These are phyloP conservation scores for Casaregolazyma lundiana DNA, from an alignment of 1,139 yeast species.

Conservation along the genomic window DNA sequence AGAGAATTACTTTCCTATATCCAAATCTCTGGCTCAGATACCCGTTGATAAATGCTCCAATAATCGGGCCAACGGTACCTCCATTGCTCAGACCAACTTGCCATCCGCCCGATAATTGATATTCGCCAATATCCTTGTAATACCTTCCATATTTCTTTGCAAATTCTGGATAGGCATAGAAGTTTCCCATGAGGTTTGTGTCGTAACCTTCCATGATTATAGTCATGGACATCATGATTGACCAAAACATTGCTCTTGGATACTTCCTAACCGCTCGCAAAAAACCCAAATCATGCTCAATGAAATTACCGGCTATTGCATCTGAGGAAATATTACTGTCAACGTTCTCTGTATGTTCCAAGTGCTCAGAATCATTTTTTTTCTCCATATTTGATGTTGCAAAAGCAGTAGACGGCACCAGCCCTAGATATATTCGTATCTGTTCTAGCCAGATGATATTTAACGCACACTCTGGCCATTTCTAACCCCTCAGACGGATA, in stretches of 20 bases:
- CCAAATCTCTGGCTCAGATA: conserved; percentile 39
- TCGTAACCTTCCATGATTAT: conserved; percentile 48
- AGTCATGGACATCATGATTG: conserved; percentile 38
- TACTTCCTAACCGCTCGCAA: conserved; percentile 38
- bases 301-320: no score
- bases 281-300: conserved; percentile 11
- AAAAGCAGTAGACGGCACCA: no score
- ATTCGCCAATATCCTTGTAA: conserved; percentile 30
- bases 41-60: conserved; percentile 41
- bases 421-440: no score
- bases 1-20: conserved; percentile 37
- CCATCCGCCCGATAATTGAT: conserved; percentile 42
- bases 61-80: conserved; percentile 36
- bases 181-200: conserved; percentile 33
- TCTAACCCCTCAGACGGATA: no score
- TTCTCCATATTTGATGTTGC: no score
- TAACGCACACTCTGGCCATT: no score
- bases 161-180: conserved; percentile 42
- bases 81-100: conserved; percentile 42
- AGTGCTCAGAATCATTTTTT: no score
- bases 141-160: conserved; percentile 36
- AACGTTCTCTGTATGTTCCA: no score
- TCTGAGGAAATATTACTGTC: no score
- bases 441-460: no score
- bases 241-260: conserved; percentile 41